Base-by-base conservation (phyloP, 2,329 filamentous ascomycete species). In the Tolypocladium endophyticum region DNA sequence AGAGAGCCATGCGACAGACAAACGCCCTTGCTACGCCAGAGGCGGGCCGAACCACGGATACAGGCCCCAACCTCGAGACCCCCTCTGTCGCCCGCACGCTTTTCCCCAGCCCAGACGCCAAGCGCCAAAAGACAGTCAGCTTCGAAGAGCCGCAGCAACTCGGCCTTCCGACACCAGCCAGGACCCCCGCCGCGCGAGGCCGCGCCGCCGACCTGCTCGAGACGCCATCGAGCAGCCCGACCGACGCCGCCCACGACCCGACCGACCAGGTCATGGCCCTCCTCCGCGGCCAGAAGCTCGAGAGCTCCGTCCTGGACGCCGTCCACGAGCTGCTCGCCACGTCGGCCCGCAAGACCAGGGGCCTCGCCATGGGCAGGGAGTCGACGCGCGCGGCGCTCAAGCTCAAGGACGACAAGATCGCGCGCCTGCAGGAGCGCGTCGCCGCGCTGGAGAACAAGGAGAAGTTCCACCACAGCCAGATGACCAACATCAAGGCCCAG, bases 351-450 rank as follows among this genome's bases (percentile, higher is more conserved):
- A 80, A 78, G 57, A 78, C 80, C 0, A 82, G 81, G 65, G 89
- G 88, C 0, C 77, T 89, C 25, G 77, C 78, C 45, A 81, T 81
- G 62, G 87, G 87, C 0, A 77, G 88, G 2, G 88, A 93, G 61
- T 81, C 87, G 8, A 80, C 82, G 4, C 75, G 89, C n/a, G 71
- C 81, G 11, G 81, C 80, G 4, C 68, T 90, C 39, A 85, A 83
- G 67, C 77, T 79, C 5, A 86, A 86, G 63, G 87, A 93, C 36
- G 67, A 67, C n/a, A 70, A 67, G 57, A 72, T 75, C 50, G 71
- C 71, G 4, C 62, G 64, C 58, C 61, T 81, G 58, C 72, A 77
- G 66, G 68, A 68, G 45, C 66, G 69, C 36, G 65, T 79, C 5
- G 66, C 65, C 9, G 70, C 68, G 20, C 65, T 80, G n/a, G 76